These are phyloP conservation scores for Oenanthe javanica DNA, from an alignment of 140 eudicot genomes.

Conservation along the genomic window DNA sequence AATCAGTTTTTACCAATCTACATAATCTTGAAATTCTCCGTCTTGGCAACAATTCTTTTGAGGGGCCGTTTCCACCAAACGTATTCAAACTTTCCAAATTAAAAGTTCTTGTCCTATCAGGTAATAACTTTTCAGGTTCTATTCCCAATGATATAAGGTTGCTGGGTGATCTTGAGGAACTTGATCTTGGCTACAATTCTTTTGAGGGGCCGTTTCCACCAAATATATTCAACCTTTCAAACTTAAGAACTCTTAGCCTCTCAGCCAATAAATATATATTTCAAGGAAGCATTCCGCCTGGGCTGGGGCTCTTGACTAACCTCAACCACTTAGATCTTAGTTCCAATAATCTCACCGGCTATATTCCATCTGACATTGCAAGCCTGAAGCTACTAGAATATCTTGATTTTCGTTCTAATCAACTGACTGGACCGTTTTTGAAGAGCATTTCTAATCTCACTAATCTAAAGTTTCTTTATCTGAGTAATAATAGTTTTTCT, in stretches of 20 bases:
- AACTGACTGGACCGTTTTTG: neutral
- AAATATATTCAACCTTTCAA: neutral
- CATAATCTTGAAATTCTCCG: neutral
- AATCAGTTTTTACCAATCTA: neutral
- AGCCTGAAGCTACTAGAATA: neutral
- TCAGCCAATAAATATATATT: neutral
- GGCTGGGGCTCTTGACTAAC: neutral
- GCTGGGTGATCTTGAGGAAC: neutral
- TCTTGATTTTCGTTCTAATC: neutral
- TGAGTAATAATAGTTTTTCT: neutral
- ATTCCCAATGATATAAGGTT: neutral
- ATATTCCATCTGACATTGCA: neutral
- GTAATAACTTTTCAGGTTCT: neutral
- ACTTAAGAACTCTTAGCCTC: neutral
- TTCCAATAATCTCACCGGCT: slow-evolving; percentile 14
- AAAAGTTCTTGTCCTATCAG: neutral
- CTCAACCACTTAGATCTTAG: neutral
- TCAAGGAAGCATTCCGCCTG: neutral
- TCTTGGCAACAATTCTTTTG: neutral
- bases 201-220: too few relatives aligned
- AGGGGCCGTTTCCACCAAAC: neutral
- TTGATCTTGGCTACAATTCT: neutral
- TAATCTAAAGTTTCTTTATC: neutral
- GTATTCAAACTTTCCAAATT: neutral
- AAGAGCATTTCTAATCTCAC: neutral